A percentile compares a stretch with the other conserved stretches of the same genome.
These are phyloP conservation scores for Fusarium brevicatenulatum DNA, from an alignment of 2,329 filamentous ascomycete species.

Conservation along the genomic window DNA sequence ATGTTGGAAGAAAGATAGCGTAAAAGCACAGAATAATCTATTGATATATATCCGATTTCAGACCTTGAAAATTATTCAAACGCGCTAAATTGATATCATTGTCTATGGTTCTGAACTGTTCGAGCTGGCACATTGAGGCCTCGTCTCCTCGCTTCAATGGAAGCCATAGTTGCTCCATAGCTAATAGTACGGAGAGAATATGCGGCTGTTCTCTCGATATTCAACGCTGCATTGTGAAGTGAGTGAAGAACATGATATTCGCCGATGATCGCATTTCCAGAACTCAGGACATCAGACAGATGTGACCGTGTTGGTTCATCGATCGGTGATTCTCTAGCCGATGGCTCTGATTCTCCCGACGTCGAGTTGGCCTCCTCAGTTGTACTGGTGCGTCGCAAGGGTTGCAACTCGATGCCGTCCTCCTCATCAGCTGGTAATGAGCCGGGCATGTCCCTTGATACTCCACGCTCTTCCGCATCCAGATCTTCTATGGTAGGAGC, in stretches of 20 bases:
- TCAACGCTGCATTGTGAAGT: constrained; percentile 58
- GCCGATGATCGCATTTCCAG: constrained; percentile 64
- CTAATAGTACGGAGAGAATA: constrained; percentile 64
- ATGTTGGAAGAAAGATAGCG: constrained; percentile 90
- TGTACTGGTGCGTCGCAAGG: constrained; percentile 42
- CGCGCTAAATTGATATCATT: constrained; percentile 12
- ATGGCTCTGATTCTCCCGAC: constrained; percentile 44
- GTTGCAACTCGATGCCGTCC: constrained; percentile 59
- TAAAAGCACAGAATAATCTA: constrained; percentile 48
- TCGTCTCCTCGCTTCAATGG: constrained; percentile 58
- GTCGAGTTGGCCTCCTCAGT: constrained; percentile 39
- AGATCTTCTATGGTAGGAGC: constrained; percentile 58
- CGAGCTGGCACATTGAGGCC: constrained; percentile 40
- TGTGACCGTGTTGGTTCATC: constrained; percentile 51
- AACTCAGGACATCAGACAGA: constrained; percentile 61
- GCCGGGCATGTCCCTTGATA: constrained; percentile 54
- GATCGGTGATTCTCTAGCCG: constrained; percentile 39
- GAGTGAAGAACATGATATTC: constrained; percentile 65
- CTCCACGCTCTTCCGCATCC: constrained; percentile 67
- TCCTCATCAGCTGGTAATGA: constrained; percentile 50
- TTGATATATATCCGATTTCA: constrained; percentile 33
- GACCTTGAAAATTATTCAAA: not conserved
- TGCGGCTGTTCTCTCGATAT: constrained; percentile 59
- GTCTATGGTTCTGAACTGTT: constrained; percentile 35
- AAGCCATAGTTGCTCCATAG: constrained; percentile 65